Evolutionary conservation across 176 grass and related monocot genomes (phyloP).

Genomic region (Olyra latifolia): DNA sequence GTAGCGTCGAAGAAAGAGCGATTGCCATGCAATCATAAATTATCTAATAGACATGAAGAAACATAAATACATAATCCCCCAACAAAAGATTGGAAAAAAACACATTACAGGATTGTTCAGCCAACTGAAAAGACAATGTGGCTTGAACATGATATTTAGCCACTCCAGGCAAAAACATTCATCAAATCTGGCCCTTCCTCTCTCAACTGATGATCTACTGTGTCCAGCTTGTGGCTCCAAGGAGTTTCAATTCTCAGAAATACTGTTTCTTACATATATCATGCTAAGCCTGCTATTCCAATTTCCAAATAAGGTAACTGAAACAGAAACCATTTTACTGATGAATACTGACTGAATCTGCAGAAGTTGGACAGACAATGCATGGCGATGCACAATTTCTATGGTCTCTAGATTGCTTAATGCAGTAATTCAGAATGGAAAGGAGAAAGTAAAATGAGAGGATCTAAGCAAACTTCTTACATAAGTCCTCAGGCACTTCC

Average conservation of each 20-base stretch:
- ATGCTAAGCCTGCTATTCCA: not conserved
- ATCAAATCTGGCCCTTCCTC: not conserved
- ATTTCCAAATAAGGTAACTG: not conserved
- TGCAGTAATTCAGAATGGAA: too few species aligned
- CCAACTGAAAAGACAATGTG: not conserved
- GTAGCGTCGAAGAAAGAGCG: not conserved
- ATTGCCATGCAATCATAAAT: not conserved
- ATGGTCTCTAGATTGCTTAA: too few species aligned
- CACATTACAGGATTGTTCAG: not conserved
- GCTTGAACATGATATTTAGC: not conserved
- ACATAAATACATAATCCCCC: too few species aligned
- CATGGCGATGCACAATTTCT: too few species aligned
- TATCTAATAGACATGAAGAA: not conserved
- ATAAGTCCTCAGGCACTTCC: too few species aligned
- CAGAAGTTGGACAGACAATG: not conserved
- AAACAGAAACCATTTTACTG: not conserved
- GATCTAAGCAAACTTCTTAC: too few species aligned
- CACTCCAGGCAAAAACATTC: not conserved
- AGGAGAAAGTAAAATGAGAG: too few species aligned
- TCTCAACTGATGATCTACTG: not conserved
- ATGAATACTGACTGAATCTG: not conserved
- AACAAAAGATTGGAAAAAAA: not conserved
- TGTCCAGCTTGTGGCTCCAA: too few species aligned
- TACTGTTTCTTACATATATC: not conserved
- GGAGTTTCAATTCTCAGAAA: too few species aligned